A percentile compares a stretch with the other conserved stretches of the same genome.
phyloP scores from a whole-genome alignment of 2,329 filamentous ascomycete species.

The Diaporthe capsici region DNA sequence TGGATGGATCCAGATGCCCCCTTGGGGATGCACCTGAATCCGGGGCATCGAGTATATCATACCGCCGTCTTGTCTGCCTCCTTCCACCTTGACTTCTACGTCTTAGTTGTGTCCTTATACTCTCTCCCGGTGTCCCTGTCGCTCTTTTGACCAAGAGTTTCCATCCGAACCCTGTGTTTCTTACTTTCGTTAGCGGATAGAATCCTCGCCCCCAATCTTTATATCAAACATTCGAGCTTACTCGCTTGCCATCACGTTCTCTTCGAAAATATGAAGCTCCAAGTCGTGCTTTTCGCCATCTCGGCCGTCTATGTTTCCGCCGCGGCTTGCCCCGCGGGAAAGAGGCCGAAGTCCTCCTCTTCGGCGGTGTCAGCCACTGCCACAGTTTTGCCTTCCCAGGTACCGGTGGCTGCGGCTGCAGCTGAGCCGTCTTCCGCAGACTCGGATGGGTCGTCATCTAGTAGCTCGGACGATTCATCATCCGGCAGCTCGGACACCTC shows the following conservation, averaged over 20 bases:
- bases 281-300: constrained; percentile 34
- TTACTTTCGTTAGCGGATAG: constrained; percentile 26
- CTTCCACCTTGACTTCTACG: background rate
- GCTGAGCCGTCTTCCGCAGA: background rate
- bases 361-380: background rate
- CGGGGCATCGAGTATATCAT: background rate
- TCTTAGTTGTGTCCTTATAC: background rate
- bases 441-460: constrained; percentile 5
- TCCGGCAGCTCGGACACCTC: background rate
- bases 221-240: background rate
- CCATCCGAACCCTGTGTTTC: background rate
- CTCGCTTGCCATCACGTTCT: background rate
- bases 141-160: constrained; percentile 1
- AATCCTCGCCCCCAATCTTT: background rate
- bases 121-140: constrained; percentile 1
- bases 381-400: background rate
- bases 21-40: background rate
- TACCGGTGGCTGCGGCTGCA: background rate
- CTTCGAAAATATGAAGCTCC: constrained; percentile 38
- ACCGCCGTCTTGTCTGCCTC: background rate
- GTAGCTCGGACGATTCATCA: constrained; percentile 3
- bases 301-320: constrained; percentile 29
- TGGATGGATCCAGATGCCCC: background rate
- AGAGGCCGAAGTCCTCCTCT: constrained; percentile 25
- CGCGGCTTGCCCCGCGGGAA: constrained; percentile 27